phyloP scores from a whole-genome alignment of 305 asterid genomes.

The Fraxinus greggii region DNA sequence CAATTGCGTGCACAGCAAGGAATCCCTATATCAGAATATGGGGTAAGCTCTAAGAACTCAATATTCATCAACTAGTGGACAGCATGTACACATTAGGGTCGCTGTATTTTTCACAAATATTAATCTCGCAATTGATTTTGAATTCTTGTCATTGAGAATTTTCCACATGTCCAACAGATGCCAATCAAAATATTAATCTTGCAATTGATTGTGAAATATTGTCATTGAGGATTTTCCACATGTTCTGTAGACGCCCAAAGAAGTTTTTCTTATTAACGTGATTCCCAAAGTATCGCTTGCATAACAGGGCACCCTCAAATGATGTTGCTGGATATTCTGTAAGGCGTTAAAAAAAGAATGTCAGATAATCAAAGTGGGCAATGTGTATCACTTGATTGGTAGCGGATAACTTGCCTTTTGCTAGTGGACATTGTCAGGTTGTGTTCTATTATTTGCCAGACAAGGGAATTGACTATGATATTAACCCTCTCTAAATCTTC shows the following conservation, averaged over 20 bases:
- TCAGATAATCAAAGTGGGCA: neutral
- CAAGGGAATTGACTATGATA: neutral
- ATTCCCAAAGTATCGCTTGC: neutral
- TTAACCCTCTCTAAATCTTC: neutral
- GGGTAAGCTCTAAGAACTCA: constrained; percentile 54
- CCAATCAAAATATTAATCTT: neutral
- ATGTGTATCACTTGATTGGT: neutral
- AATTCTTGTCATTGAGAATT: neutral
- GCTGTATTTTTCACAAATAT: neutral
- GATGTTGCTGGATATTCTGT: neutral
- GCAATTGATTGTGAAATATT: neutral
- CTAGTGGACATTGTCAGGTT: neutral
- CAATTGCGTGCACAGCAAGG: constrained; percentile 90
- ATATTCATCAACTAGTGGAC: neutral
- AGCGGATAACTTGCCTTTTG: neutral
- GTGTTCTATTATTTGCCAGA: neutral
- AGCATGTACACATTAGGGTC: neutral
- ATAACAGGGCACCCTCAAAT: neutral
- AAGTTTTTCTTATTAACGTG: neutral
- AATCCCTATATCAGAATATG: constrained; percentile 88
- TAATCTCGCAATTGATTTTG: neutral
- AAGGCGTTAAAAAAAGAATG: neutral
- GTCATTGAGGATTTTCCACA: neutral
- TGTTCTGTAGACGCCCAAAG: neutral
- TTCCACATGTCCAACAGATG: neutral